Percentiles rank a stretch among this genome's conserved stretches.
Evolutionary conservation across 306 rosid genomes (phyloP).

Genomic region (Quercus alba): DNA sequence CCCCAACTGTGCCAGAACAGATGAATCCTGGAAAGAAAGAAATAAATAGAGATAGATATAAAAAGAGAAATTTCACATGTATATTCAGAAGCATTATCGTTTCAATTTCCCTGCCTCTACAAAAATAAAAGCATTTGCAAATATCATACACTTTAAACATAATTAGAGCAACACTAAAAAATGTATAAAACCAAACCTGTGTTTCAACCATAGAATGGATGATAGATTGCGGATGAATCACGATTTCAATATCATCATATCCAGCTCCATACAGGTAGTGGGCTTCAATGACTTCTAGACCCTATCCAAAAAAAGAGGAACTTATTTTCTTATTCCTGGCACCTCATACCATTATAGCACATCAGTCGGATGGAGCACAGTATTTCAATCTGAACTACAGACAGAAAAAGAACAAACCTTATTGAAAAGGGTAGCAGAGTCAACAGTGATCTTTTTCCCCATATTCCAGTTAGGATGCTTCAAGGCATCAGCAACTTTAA

Average conservation of each 20-base stretch:
- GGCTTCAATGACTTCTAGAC: conserved; percentile 97
- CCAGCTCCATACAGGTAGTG: conserved; percentile 96
- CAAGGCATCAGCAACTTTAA: conserved; percentile 95
- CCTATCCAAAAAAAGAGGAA: conserved; percentile 42
- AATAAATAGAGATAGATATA: not conserved
- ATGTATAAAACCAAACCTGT: conserved; percentile 54
- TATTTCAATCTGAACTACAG: conserved; percentile 11
- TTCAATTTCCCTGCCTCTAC: conserved; percentile 6
- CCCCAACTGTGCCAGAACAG: conserved; percentile 94
- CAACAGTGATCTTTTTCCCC: conserved; percentile 99
- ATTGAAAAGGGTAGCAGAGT: conserved; percentile 97
- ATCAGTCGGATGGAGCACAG: not conserved
- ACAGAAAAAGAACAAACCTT: conserved; percentile 50
- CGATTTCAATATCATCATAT: conserved; percentile 82
- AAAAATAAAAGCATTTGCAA: not conserved
- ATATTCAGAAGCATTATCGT: not conserved
- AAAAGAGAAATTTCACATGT: not conserved
- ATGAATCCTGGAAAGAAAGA: conserved; percentile 71
- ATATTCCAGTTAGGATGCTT: conserved; percentile 99
- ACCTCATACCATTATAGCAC: conserved; percentile 2
- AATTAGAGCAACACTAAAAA: not conserved
- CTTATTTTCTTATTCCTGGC: conserved; percentile 12
- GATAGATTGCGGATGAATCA: conserved; percentile 95
- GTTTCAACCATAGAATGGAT: conserved; percentile 97
- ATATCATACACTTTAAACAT: not conserved